A percentile compares a stretch with the other conserved stretches of the same genome.
phyloP scores from a whole-genome alignment of 2,329 filamentous ascomycete species.

The Mycosphaerelloides madeirae region DNA sequence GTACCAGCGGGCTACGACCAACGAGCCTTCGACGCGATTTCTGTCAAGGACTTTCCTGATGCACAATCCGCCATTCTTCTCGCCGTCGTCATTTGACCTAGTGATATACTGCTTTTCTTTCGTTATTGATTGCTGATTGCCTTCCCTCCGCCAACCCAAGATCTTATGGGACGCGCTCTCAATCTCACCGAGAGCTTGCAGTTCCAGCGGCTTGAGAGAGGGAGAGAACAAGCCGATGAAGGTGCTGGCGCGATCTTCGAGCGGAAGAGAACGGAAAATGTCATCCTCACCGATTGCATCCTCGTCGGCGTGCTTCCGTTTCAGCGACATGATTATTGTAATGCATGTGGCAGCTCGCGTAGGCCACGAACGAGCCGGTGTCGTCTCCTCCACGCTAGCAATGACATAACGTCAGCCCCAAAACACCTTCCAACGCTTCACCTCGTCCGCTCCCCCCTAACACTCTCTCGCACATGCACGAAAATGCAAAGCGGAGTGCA shows the following conservation, averaged over 20 bases:
- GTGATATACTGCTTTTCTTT: constrained; percentile 38
- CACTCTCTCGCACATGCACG: no score
- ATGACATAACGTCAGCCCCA: no score
- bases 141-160: constrained; percentile 47
- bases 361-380: no score
- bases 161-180: constrained; percentile 47
- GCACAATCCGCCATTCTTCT: constrained; percentile 47
- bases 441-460: no score
- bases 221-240: constrained; percentile 51
- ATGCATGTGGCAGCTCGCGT: no score
- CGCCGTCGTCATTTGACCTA: constrained; percentile 51
- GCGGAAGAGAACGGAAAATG: constrained; percentile 43
- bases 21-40: constrained; percentile 40
- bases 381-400: no score
- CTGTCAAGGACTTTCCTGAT: constrained; percentile 45
- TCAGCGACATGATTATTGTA: constrained; percentile 30
- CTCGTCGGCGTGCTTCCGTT: constrained; percentile 25
- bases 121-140: constrained; percentile 44
- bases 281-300: constrained; percentile 13
- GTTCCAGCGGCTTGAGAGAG: constrained; percentile 35
- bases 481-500: no score
- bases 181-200: constrained; percentile 44
- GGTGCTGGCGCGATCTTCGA: constrained; percentile 48
- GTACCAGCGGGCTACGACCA: constrained; percentile 54
- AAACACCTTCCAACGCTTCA: no score